These are phyloP conservation scores for Allium fistulosum DNA, from an alignment of 106 monocot genomes.

Conservation along the genomic window DNA sequence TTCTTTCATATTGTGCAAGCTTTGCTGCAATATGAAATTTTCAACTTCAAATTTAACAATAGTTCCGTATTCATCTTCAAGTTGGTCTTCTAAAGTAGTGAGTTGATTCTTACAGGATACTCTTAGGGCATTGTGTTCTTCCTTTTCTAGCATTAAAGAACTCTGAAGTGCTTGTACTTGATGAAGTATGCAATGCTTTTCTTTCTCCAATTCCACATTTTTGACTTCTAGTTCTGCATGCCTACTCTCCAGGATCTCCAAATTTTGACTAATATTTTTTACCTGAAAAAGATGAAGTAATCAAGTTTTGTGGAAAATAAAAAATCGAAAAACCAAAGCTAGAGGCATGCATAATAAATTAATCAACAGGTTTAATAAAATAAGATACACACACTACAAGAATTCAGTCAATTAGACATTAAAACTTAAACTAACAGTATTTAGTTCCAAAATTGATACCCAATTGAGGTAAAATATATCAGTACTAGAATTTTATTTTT, in stretches of 20 bases:
- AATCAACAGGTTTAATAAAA: no score
- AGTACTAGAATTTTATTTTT: no score
- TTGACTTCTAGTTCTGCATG: slow-evolving; percentile 31
- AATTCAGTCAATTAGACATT: not conserved
- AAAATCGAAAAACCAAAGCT: no score
- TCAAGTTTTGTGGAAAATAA: no score
- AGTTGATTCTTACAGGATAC: slow-evolving; percentile 14
- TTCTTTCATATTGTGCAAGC: slow-evolving; percentile 46
- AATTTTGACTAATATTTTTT: slow-evolving; percentile 18
- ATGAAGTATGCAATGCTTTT: slow-evolving; percentile 21
- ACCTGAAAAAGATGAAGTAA: slow-evolving; percentile 23
- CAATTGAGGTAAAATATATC: not conserved
- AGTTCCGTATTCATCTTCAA: slow-evolving; percentile 38
- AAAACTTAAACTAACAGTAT: not conserved
- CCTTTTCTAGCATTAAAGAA: slow-evolving; percentile 24
- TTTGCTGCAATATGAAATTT: slow-evolving; percentile 40
- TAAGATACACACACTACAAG: no score
- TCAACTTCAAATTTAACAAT: slow-evolving; percentile 31
- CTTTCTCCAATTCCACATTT: slow-evolving; percentile 24
- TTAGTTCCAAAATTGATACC: not conserved
- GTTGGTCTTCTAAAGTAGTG: slow-evolving; percentile 14
- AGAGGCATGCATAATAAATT: no score
- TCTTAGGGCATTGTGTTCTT: slow-evolving; percentile 12
- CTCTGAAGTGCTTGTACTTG: slow-evolving; percentile 29
- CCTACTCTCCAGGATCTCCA: slow-evolving; percentile 34